Base-by-base conservation (phyloP, 2,329 filamentous ascomycete species). In the Immersiporthe knoxdaviesiana region DNA sequence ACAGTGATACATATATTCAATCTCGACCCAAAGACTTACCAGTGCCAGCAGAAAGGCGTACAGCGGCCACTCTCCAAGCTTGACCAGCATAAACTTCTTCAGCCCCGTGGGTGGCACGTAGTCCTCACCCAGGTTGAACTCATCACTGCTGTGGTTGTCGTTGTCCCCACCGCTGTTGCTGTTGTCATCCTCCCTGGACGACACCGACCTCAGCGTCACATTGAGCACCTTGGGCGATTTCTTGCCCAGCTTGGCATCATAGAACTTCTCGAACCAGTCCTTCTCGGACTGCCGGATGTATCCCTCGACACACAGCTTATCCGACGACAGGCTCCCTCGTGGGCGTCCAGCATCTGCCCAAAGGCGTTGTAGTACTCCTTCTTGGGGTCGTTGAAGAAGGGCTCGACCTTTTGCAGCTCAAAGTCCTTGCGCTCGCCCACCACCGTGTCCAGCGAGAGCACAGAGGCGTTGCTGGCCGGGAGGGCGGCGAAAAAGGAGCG, bases 241-340 rank as follows among this genome's bases (percentile, higher is more conserved):
- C 65, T 80, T 78, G 47, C 85, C 86, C 68, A 90, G 83, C 75
- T 86, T 87, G 60, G 85, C 87, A 71, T 87, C 81, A 65, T 87
- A 82, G 75, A 88, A 86, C 41, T 83, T 80, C 67, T 83, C 81
- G 74, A 89, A 91, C 89, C 89, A 91, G 72, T 88, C 84, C 80
- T 90, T 90, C 77, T 91, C 88, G 32, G 87, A 88, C 74, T 87
- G 87, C 70, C 86, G 84, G 16, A 91, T 79, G 75, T 87, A 91
- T 54, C 88, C 84, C 73, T 91, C 89, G 68, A 91, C 90, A 74
- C 89, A 91, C 11, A 90, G 79, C 41, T 85, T 81, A 1, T 79
- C 83, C 70, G 87, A 84, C 0, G 88, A 90, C 70, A 85, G 89
- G 71, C 83, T 81, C 85, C 87, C 60, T 74, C 77, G 21, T 91